phyloP scores from a whole-genome alignment of 148 eudicot genomes.

The Chenopodium formosanum region DNA sequence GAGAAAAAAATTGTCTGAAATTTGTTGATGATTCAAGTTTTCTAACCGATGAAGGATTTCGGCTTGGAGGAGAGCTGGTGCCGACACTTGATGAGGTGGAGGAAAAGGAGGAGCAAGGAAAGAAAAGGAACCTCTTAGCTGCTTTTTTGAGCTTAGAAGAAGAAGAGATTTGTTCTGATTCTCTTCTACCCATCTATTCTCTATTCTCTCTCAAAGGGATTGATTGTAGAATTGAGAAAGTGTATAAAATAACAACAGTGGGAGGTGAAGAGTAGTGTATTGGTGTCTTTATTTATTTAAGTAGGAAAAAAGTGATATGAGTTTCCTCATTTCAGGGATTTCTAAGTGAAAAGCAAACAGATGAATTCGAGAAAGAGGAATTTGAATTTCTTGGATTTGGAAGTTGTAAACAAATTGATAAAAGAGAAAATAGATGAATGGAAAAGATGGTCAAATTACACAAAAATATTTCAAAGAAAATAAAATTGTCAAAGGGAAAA shows the following conservation, averaged over 20 bases:
- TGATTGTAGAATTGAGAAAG: neutral
- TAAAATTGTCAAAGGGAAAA: neutral
- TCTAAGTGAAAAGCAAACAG: slow-evolving; percentile 15
- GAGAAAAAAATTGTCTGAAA: neutral
- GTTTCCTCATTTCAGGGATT: neutral
- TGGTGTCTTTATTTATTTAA: neutral
- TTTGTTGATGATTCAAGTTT: too few relatives aligned
- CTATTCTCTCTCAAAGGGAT: neutral
- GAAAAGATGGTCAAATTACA: neutral
- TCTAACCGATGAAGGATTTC: neutral
- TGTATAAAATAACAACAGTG: neutral
- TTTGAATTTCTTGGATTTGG: neutral
- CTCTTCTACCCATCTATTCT: slow-evolving; percentile 14
- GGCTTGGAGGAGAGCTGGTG: neutral
- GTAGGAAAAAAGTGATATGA: neutral
- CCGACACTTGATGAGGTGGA: slow-evolving; percentile 6
- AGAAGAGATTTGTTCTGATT: slow-evolving; percentile 31
- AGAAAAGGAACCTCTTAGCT: slow-evolving; percentile 33
- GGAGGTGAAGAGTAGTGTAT: neutral
- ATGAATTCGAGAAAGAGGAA: neutral
- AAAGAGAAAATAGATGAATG: too few relatives aligned
- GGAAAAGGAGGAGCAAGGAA: slow-evolving; percentile 43
- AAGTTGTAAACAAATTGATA: neutral
- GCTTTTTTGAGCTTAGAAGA: slow-evolving; percentile 38
- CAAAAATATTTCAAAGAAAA: too few relatives aligned